Percentiles rank a stretch among this genome's conserved stretches.
Evolutionary conservation across 192 early-diverging fungal genomes (phyloP).

Genomic region (Blastocladiella britannica): DNA sequence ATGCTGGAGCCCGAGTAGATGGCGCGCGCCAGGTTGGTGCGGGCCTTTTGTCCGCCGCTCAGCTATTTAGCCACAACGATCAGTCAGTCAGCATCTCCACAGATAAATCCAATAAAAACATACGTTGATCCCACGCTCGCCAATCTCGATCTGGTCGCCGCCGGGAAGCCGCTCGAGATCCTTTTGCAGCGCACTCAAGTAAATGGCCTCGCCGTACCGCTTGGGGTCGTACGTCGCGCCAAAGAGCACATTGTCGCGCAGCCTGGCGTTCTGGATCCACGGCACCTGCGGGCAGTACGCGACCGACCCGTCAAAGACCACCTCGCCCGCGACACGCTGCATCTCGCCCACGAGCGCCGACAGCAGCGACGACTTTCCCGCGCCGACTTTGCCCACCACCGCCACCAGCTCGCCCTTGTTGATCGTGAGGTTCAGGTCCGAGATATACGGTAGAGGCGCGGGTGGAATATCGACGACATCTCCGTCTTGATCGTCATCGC

Average conservation of each 20-base stretch:
- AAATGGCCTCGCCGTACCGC: constrained; percentile 25
- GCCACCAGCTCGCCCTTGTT: constrained; percentile 41
- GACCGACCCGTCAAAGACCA: constrained; percentile 39
- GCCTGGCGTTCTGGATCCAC: constrained; percentile 62
- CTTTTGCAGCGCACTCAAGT: constrained; percentile 28
- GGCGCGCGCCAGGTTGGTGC: constrained; percentile 35
- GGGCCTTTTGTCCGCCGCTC: constrained; percentile 78
- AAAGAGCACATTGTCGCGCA: constrained; percentile 52
- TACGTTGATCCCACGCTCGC: constrained; percentile 64
- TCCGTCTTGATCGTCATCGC: not conserved
- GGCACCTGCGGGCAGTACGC: constrained; percentile 53
- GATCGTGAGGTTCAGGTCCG: constrained; percentile 25
- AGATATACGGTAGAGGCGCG: constrained; percentile 1
- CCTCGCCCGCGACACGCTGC: constrained; percentile 29
- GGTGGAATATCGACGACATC: not conserved
- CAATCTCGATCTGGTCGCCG: constrained; percentile 56
- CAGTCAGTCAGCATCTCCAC: not conserved
- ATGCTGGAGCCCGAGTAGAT: constrained; percentile 58
- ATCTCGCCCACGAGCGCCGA: constrained; percentile 68
- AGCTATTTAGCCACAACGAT: constrained; percentile 8
- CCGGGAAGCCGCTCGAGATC: constrained; percentile 35
- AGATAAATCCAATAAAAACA: too few species aligned
- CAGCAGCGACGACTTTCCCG: constrained; percentile 66
- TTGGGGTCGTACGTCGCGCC: constrained; percentile 34
- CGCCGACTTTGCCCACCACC: constrained; percentile 61